phyloP scores from a whole-genome alignment of 441 rosid species.

The Croton laevigatus region DNA sequence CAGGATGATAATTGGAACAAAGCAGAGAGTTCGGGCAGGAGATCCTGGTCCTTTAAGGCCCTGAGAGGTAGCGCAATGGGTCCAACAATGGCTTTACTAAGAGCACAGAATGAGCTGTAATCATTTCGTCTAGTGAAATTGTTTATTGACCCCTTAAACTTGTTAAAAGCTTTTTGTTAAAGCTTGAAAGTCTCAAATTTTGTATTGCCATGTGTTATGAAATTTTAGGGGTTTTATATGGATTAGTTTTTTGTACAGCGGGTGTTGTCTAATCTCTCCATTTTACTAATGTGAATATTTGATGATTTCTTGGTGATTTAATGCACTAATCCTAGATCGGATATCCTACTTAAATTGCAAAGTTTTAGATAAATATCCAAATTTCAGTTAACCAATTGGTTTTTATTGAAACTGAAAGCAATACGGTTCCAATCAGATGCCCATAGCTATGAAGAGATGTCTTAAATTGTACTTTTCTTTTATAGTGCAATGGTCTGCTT shows the following conservation, averaged over 20 bases:
- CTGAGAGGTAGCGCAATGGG: slow-evolving; percentile 75
- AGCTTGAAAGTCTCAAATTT: slow-evolving; percentile 10
- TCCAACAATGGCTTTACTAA: slow-evolving; percentile 71
- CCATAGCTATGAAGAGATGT: too few species aligned
- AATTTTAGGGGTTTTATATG: background rate
- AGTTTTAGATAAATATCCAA: too few species aligned
- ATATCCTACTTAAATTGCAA: too few species aligned
- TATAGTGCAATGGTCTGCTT: background rate
- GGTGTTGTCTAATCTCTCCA: background rate
- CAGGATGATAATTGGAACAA: slow-evolving; percentile 51
- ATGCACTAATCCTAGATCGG: background rate
- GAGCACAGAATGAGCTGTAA: slow-evolving; percentile 59
- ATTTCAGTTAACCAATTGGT: too few species aligned
- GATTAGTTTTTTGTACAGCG: slow-evolving; percentile 7
- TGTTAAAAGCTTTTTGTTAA: background rate
- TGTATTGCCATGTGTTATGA: background rate
- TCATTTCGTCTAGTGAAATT: background rate
- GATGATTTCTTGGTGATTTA: background rate
- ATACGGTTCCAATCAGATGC: too few species aligned
- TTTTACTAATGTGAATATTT: background rate
- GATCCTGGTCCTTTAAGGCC: slow-evolving; percentile 53
- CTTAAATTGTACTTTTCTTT: background rate
- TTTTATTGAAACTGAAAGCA: too few species aligned
- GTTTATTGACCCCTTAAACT: background rate
- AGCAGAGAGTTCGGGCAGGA: slow-evolving; percentile 47